Evolutionary conservation across 306 rosid genomes (phyloP).

Genomic region (Crataegus laevigata): DNA sequence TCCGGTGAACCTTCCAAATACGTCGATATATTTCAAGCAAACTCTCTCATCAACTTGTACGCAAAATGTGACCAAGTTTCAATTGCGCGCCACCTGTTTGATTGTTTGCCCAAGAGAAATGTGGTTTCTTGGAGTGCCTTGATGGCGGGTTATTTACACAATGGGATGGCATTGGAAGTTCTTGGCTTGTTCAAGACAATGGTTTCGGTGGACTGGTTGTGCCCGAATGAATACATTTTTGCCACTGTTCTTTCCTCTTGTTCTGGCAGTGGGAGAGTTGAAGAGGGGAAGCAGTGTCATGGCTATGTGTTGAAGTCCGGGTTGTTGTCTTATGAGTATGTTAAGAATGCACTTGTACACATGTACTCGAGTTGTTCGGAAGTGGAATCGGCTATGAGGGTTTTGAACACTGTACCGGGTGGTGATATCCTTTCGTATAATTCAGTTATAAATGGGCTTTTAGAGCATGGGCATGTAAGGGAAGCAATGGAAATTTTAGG

Average conservation of each 20-base stretch:
- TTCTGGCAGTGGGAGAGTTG: constrained; percentile 35
- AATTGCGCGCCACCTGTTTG: constrained; percentile 42
- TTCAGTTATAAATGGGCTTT: constrained; percentile 36
- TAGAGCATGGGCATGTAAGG: constrained; percentile 30
- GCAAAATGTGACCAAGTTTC: constrained; percentile 32
- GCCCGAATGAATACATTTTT: constrained; percentile 40
- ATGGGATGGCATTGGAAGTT: constrained; percentile 35
- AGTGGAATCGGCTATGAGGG: constrained; percentile 33
- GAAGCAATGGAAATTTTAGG: constrained; percentile 35
- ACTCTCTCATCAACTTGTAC: constrained; percentile 39
- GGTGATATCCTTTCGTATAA: constrained; percentile 39
- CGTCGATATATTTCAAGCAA: constrained; percentile 21
- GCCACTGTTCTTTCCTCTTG: constrained; percentile 48
- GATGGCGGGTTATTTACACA: constrained; percentile 53
- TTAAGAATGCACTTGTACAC: constrained; percentile 56
- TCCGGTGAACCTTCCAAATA: constrained; percentile 13
- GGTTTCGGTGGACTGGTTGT: constrained; percentile 17
- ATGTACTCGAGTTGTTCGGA: constrained; percentile 45
- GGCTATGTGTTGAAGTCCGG: constrained; percentile 48
- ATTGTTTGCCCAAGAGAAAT: constrained; percentile 37
- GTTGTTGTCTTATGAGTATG: constrained; percentile 31
- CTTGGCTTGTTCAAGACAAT: constrained; percentile 33
- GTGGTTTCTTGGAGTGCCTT: constrained; percentile 50
- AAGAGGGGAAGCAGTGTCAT: constrained; percentile 62
- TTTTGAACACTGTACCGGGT: constrained; percentile 30